phyloP scores from a whole-genome alignment of 2,329 filamentous ascomycete species.

The Neofusicoccum parvum region DNA sequence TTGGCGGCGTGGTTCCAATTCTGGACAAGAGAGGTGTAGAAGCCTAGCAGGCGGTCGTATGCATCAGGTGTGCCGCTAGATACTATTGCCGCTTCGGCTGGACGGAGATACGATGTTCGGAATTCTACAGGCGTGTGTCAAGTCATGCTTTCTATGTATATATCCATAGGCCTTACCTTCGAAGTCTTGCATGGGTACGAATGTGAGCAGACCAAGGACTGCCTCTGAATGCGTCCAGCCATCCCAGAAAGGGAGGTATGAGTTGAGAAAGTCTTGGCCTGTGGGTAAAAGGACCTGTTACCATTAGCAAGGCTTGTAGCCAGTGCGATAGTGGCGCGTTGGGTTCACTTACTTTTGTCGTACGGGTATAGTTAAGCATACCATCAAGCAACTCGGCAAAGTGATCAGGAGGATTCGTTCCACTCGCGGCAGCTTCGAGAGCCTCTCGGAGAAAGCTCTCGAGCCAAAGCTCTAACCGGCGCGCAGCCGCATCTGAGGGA shows the following conservation, averaged over 20 bases:
- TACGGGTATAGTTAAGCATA: constrained; percentile 36
- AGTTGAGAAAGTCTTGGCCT: constrained; percentile 35
- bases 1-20: constrained; percentile 34
- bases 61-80: constrained; percentile 44
- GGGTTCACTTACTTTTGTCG: constrained; percentile 34
- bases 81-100: constrained; percentile 45
- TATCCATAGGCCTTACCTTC: constrained; percentile 45
- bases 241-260: constrained; percentile 42
- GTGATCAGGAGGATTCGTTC: constrained; percentile 26
- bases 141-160: not conserved
- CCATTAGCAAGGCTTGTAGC: not conserved
- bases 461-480: constrained; percentile 40
- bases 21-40: constrained; percentile 68
- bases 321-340: constrained; percentile 20
- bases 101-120: constrained; percentile 40
- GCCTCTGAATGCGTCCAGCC: constrained; percentile 34
- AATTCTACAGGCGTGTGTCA: constrained; percentile 30
- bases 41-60: constrained; percentile 62
- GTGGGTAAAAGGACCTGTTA: constrained; percentile 35
- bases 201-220: constrained; percentile 59
- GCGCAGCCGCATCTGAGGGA: constrained; percentile 31
- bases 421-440: constrained; percentile 18
- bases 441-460: constrained; percentile 17
- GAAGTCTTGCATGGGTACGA: constrained; percentile 53
- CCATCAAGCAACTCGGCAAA: constrained; percentile 36